phyloP scores from a whole-genome alignment of 495 filamentous ascomycete species.

The Bacidia gigantensis region DNA sequence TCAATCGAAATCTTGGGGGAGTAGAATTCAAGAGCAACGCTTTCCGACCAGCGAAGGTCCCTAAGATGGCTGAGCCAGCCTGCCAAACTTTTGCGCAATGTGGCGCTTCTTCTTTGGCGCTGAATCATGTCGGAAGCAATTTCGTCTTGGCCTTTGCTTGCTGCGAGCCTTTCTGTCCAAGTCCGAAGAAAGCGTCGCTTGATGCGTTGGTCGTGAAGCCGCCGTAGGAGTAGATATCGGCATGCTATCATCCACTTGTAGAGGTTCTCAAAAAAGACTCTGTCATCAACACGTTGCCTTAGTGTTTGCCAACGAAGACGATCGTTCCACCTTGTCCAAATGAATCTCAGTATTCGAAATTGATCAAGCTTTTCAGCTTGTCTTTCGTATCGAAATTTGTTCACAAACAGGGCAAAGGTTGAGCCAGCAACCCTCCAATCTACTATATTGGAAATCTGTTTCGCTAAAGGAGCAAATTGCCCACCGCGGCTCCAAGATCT shows the following conservation, averaged over 20 bases:
- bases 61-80: constrained; percentile 32
- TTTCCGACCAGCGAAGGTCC: constrained; percentile 32
- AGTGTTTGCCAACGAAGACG: constrained; percentile 42
- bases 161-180: constrained; percentile 25
- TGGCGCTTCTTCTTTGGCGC: constrained; percentile 22
- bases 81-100: constrained; percentile 27
- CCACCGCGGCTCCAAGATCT: constrained; percentile 30
- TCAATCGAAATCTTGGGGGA: constrained; percentile 35
- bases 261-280: constrained; percentile 41
- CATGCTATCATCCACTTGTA: constrained; percentile 52
- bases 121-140: constrained; percentile 10
- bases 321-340: constrained; percentile 56
- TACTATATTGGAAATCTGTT: constrained; percentile 32
- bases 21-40: constrained; percentile 40
- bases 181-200: constrained; percentile 31
- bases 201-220: constrained; percentile 38
- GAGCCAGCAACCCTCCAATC: constrained; percentile 35
- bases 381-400: constrained; percentile 32
- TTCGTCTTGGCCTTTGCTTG: constrained; percentile 23
- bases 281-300: constrained; percentile 41
- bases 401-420: constrained; percentile 38
- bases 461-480: constrained; percentile 35
- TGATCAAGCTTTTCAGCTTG: constrained; percentile 43
- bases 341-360: constrained; percentile 39
- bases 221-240: constrained; percentile 36